Evolutionary conservation across 257 asterid species (phyloP), one percentile per base, ranked within the genome.

Genomic region (Plantago major): DNA sequence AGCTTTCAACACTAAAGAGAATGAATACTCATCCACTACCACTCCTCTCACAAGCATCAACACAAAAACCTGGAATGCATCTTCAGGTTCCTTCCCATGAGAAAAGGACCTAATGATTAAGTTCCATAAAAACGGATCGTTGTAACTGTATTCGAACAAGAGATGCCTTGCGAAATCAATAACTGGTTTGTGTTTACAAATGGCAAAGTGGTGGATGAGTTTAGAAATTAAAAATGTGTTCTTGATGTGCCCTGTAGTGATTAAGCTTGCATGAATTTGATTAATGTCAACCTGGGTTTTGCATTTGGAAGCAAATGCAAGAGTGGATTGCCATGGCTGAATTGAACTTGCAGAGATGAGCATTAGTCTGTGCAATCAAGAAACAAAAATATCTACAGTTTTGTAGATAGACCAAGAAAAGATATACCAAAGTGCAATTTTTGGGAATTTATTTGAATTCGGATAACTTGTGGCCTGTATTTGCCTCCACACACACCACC

Each of bases 101-200:
- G 95, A 84, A 73, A 50, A 81, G 0, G 87, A 67, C 82, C 74
- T 87, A 69, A 85, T 77, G 11, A 84, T 62, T 4, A 81, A 82
- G 55, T 90, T 90, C 97, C 97, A 90, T 11, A 87, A 56, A 62
- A 87, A 87, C 0, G 90, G 77, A 72, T 87, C 95, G 37, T 45
- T 12, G 70, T 50, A 72, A 19, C 68, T 60, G 14, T 46, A 65
- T 3, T 66, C 62, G 46, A 80, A 80, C 70, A 81, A 80, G 38
- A 87, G 76, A 46, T 67, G 48, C 13, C 90, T 81, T 1, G 93
- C 90, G 33, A 90, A 87, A 10, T 80, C 68, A 10, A 75, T 50
- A 3, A 66, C 66, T 43, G 85, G 78, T 46, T 62, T 69, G 64
- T 79, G 73, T 11, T 66, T 76, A 44, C 89, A 78, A 19, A 76